phyloP scores from a whole-genome alignment of 495 filamentous ascomycete genomes.

The Penicillium alfredii region DNA sequence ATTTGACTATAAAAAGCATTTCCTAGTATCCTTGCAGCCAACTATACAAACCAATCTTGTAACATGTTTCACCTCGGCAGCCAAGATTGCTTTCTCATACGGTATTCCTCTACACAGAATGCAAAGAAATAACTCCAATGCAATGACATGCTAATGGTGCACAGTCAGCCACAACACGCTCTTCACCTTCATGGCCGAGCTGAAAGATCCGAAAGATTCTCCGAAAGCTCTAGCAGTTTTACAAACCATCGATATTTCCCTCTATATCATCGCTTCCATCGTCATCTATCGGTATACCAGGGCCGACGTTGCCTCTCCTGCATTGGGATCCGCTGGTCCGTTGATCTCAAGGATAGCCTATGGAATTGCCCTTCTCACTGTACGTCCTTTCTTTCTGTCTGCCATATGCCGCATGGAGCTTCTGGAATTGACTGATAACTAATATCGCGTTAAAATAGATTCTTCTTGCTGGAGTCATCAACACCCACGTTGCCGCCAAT shows the following conservation, averaged over 20 bases:
- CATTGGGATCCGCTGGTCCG: slow-evolving; percentile 59
- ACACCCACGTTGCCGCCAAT: slow-evolving; percentile 49
- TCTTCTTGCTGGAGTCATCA: slow-evolving; percentile 33
- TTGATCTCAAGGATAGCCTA: slow-evolving; percentile 63
- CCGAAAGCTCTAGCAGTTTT: slow-evolving; percentile 57
- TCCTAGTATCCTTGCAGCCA: slow-evolving; percentile 1
- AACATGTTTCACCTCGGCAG: slow-evolving; percentile 38
- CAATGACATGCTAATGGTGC: background rate
- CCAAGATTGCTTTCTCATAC: slow-evolving; percentile 38
- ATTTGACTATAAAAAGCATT: background rate
- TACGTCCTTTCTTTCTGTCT: too few species aligned
- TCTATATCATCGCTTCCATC: slow-evolving; percentile 47
- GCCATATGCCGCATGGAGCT: too few species aligned
- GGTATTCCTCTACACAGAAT: slow-evolving; percentile 9
- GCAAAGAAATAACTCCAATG: background rate
- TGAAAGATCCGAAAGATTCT: slow-evolving; percentile 60
- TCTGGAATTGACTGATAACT: too few species aligned
- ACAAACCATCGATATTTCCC: slow-evolving; percentile 54
- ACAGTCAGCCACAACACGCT: slow-evolving; percentile 58
- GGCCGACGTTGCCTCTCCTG: slow-evolving; percentile 57
- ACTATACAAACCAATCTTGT: background rate
- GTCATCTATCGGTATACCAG: slow-evolving; percentile 67
- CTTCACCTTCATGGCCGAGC: slow-evolving; percentile 70
- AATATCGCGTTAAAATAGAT: too few species aligned
- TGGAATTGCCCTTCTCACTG: slow-evolving; percentile 66